These are phyloP conservation scores for Paramyrothecium roridum DNA, from an alignment of 2,329 filamentous ascomycete species.

Conservation along the genomic window DNA sequence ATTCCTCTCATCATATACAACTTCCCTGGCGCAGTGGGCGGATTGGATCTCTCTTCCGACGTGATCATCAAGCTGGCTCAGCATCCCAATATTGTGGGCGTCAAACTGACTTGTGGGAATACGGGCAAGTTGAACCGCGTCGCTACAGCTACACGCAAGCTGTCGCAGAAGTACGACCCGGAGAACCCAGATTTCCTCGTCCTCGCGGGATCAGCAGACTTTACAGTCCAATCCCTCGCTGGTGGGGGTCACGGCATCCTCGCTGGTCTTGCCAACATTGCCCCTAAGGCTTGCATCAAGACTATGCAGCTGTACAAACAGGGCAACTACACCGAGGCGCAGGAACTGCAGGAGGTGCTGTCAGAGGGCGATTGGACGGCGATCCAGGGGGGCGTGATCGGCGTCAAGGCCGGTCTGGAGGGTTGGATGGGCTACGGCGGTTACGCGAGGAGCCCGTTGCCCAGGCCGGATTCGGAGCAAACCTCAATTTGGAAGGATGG, in stretches of 20 bases:
- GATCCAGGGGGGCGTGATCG: slow-evolving; percentile 68
- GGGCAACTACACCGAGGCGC: slow-evolving; percentile 57
- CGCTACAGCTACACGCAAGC: slow-evolving; percentile 52
- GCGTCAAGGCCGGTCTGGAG: slow-evolving; percentile 66
- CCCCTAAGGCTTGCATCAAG: slow-evolving; percentile 62
- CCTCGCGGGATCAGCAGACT: slow-evolving; percentile 71
- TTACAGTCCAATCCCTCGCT: slow-evolving; percentile 65
- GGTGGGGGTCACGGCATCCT: slow-evolving; percentile 70
- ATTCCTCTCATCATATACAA: slow-evolving; percentile 69
- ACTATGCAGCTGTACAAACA: slow-evolving; percentile 58
- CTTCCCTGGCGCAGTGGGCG: slow-evolving; percentile 61
- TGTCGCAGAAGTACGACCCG: slow-evolving; percentile 9
- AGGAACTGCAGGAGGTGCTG: slow-evolving; percentile 61
- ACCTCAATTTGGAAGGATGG: slow-evolving; percentile 50
- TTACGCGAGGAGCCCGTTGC: slow-evolving; percentile 25
- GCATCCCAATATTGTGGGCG: slow-evolving; percentile 65
- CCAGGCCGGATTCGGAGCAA: slow-evolving; percentile 46
- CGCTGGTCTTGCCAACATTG: slow-evolving; percentile 69
- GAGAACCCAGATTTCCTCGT: slow-evolving; percentile 54
- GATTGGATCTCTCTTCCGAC: slow-evolving; percentile 63
- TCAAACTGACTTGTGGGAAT: slow-evolving; percentile 69
- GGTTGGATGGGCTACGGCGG: slow-evolving; percentile 69
- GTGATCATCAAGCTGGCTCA: slow-evolving; percentile 55
- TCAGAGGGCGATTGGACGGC: slow-evolving; percentile 70
- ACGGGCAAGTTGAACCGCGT: slow-evolving; percentile 67